A percentile compares a stretch with the other conserved stretches of the same genome.
Conservation (phyloP, 225 moss, liverwort and hornwort genomes). For the Lunularia cruciata region DNA sequence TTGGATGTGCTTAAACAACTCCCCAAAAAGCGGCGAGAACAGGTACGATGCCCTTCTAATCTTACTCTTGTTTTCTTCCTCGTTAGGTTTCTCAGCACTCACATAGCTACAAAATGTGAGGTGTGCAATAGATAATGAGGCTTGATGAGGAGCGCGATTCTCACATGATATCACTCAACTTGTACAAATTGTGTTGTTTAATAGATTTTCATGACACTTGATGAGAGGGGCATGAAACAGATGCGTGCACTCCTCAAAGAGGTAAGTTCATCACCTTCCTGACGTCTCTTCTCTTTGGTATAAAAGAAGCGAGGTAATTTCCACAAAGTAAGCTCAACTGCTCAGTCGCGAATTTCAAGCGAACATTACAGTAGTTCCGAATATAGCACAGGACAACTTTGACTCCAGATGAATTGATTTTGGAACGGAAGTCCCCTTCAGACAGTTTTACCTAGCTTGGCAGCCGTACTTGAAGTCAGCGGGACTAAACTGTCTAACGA, state of each 20-base stretch:
- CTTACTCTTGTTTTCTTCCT: too few species aligned
- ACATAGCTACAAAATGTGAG: too few species aligned
- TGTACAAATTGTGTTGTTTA: not conserved
- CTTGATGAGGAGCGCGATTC: too few species aligned
- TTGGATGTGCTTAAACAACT: conserved; percentile 86
- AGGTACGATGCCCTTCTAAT: too few species aligned
- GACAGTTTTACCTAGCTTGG: not conserved
- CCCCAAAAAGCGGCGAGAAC: conserved; percentile 94
- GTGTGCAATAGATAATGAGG: too few species aligned
- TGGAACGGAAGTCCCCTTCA: too few species aligned
- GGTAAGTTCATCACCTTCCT: conserved; percentile 37
- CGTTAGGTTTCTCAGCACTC: too few species aligned
- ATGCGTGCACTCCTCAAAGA: conserved; percentile 70
- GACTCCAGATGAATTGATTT: not conserved
- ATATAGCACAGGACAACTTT: too few species aligned
- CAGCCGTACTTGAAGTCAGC: not conserved
- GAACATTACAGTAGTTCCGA: too few species aligned
- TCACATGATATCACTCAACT: too few species aligned
- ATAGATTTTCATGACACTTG: conserved; percentile 82
- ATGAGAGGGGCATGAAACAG: conserved; percentile 68
- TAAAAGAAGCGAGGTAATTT: not conserved
- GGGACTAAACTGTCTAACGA: not conserved
- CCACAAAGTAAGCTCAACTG: too few species aligned
- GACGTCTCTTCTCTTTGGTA: not conserved
- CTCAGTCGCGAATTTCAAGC: too few species aligned